Evolutionary conservation across 2,329 filamentous ascomycete species (phyloP).

Genomic region (Fusarium papillatum): DNA sequence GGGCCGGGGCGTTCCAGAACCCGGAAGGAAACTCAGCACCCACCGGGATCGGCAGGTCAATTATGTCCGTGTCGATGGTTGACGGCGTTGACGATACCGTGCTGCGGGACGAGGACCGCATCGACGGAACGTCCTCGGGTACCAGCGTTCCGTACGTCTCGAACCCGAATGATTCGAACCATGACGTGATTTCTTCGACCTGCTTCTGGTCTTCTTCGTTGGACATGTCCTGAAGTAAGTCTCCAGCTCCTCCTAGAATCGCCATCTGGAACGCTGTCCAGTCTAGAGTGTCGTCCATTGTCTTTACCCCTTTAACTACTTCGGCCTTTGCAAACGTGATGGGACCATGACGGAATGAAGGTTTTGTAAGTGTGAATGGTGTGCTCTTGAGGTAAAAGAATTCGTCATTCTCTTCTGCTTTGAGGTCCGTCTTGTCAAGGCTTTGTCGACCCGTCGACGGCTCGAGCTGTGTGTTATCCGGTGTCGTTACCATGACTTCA

Average conservation of each 20-base stretch:
- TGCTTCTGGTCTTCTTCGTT: constrained; percentile 61
- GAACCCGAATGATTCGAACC: constrained; percentile 67
- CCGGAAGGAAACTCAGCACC: constrained; percentile 49
- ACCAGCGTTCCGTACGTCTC: constrained; percentile 57
- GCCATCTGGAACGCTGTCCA: constrained; percentile 78
- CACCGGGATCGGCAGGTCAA: constrained; percentile 55
- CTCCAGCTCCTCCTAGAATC: constrained; percentile 69
- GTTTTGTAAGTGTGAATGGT: constrained; percentile 62
- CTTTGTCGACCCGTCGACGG: constrained; percentile 9
- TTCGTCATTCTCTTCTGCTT: constrained; percentile 55
- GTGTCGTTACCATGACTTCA: constrained; percentile 32
- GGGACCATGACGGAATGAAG: constrained; percentile 66
- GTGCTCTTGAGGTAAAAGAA: constrained; percentile 63
- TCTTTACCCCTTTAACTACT: constrained; percentile 51
- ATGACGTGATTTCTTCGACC: constrained; percentile 59
- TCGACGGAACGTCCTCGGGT: constrained; percentile 36
- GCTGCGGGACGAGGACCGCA: constrained; percentile 41
- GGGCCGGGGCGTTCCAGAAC: constrained; percentile 48
- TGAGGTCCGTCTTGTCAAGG: constrained; percentile 21
- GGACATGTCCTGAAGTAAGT: constrained; percentile 59
- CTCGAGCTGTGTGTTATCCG: constrained; percentile 21
- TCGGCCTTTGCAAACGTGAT: constrained; percentile 66
- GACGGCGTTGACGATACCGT: constrained; percentile 45
- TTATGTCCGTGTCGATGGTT: constrained; percentile 46
- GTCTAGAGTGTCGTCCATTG: constrained; percentile 65